phyloP scores from a whole-genome alignment of 495 filamentous ascomycete species.

The Peziza echinospora region DNA sequence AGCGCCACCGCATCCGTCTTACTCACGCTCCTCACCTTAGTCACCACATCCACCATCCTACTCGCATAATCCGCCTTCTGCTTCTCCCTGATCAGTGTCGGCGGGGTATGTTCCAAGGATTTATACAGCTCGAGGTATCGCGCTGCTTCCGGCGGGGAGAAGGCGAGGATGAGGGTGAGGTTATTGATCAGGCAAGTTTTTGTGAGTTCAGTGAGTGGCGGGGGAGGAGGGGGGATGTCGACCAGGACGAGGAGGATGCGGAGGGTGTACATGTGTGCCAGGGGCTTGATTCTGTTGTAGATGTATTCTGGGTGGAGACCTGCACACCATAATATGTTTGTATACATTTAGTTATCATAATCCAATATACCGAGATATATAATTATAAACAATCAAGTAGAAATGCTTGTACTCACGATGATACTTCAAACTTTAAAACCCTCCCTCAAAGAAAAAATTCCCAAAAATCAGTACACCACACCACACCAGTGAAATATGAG shows the following conservation, averaged over 20 bases:
- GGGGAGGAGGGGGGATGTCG: conserved; percentile 74
- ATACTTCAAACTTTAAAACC: conserved; percentile 50
- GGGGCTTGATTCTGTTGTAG: conserved; percentile 63
- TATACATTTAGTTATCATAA: no score
- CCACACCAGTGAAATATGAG: no score
- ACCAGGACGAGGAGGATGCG: conserved; percentile 76
- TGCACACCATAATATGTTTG: background rate
- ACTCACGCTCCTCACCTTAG: conserved; percentile 70
- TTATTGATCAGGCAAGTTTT: conserved; percentile 85
- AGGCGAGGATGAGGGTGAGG: conserved; percentile 75
- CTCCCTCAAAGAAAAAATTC: background rate
- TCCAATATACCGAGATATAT: conserved; percentile 6
- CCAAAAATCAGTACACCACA: background rate
- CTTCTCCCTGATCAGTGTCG: conserved; percentile 58
- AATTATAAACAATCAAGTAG: background rate
- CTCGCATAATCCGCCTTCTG: conserved; percentile 68
- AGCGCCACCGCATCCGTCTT: conserved; percentile 80
- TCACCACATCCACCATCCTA: conserved; percentile 81
- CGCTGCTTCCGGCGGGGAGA: conserved; percentile 79
- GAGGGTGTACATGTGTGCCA: conserved; percentile 63
- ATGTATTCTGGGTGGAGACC: conserved; percentile 85
- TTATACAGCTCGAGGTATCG: conserved; percentile 90
- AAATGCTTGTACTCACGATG: conserved; percentile 33
- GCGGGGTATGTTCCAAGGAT: conserved; percentile 65
- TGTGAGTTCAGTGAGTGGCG: conserved; percentile 55